Conservation (phyloP, 768 basidiomycete genomes). For the Daedaleopsis nitida region DNA sequence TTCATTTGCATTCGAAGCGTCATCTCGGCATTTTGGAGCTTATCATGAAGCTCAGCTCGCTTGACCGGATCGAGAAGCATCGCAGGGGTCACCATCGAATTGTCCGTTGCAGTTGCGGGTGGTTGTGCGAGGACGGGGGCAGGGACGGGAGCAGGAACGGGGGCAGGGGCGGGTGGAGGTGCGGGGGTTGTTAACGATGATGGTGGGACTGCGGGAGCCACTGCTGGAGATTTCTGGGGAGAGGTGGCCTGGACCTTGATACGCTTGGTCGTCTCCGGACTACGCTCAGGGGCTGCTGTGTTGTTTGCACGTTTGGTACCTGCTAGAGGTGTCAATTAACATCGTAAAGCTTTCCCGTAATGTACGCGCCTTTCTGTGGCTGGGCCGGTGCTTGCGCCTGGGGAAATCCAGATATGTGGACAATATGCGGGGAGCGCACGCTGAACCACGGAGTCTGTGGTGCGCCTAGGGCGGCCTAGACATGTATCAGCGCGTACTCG, state of each 20-base stretch:
- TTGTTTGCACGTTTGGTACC: slow-evolving; percentile 20
- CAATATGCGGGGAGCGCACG: slow-evolving; percentile 45
- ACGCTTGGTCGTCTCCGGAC: slow-evolving; percentile 19
- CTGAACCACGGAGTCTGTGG: slow-evolving; percentile 58
- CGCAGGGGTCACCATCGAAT: not conserved
- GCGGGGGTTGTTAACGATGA: slow-evolving; percentile 1
- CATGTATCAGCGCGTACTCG: slow-evolving; percentile 3
- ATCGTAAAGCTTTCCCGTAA: not conserved
- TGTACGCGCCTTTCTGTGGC: slow-evolving; percentile 38
- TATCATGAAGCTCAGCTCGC: not conserved
- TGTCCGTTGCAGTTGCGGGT: slow-evolving; percentile 17
- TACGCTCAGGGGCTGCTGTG: slow-evolving; percentile 2
- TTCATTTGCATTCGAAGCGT: not conserved
- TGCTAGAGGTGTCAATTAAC: not conserved
- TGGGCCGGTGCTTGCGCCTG: not conserved
- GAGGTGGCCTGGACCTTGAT: slow-evolving; percentile 8
- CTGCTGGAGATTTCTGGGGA: slow-evolving; percentile 10
- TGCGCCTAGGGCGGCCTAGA: slow-evolving; percentile 38
- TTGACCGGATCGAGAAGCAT: not conserved
- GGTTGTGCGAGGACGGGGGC: slow-evolving; percentile 24
- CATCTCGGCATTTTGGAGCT: not conserved
- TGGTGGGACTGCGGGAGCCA: not conserved
- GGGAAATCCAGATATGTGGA: slow-evolving; percentile 54
- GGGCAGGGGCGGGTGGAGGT: not conserved
- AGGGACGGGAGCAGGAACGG: slow-evolving; percentile 12